Conservation (phyloP, 306 rosid genomes). For the Pyrus betulifolia region DNA sequence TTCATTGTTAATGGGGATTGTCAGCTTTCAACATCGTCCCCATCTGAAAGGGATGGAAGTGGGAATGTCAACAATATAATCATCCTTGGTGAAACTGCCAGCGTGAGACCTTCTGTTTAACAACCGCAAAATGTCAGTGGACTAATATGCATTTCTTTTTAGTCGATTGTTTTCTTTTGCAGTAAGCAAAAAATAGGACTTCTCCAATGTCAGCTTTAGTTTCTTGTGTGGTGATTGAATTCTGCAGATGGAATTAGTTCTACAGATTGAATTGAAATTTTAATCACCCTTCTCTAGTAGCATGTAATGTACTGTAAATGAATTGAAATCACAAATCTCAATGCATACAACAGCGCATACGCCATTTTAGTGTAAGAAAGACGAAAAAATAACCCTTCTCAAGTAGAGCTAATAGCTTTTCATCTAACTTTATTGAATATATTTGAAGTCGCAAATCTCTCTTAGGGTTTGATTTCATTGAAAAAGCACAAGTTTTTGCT, state of each 20-base stretch:
- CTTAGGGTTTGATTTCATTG: conserved; percentile 25
- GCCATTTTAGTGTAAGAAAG: no score
- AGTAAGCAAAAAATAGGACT: no score
- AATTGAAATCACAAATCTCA: no score
- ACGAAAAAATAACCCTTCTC: no score
- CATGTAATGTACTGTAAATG: no score
- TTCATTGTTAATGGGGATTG: conserved; percentile 72
- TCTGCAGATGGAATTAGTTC: no score
- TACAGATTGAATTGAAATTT: no score
- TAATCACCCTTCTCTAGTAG: no score
- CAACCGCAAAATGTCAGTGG: conserved; percentile 64
- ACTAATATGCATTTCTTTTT: neutral
- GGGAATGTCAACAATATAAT: conserved; percentile 86
- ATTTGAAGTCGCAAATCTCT: neutral
- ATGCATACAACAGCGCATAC: no score
- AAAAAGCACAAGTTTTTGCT: conserved; percentile 3
- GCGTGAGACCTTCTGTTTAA: conserved; percentile 60
- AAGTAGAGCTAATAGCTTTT: conserved; percentile 9
- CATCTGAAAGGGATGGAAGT: conserved; percentile 68
- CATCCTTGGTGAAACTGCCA: conserved; percentile 77
- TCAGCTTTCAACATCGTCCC: conserved; percentile 80
- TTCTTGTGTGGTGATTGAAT: no score
- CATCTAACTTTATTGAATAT: neutral
- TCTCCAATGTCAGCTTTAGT: no score
- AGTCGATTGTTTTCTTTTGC: neutral